Evolutionary conservation across 371 early-diverging fungal species (phyloP), one percentile per base, ranked within the genome.

Genomic region (Mortierella sp.): DNA sequence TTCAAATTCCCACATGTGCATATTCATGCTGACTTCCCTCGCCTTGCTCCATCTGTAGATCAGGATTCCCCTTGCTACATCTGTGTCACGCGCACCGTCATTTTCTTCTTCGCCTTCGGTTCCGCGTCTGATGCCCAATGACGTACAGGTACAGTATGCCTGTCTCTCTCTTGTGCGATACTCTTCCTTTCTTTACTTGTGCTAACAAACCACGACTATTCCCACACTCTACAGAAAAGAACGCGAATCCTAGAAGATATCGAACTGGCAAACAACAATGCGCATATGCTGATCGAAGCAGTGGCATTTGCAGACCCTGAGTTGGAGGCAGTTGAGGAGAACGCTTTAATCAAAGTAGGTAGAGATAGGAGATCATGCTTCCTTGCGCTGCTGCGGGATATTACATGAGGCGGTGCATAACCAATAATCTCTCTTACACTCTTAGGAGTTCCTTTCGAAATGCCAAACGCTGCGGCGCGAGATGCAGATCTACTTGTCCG

Each of bases 271-370:
- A 68, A 63, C 15, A 73, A 57, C 55, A 61, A 53, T 28, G 57
- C 68, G 0, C 75, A 62, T 30, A 64, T 79, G 75, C 37, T 79
- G 27, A 41, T 46, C 21, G 70, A 79, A 44, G 65, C 75, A 1
- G 24, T 79, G 14, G 50, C 75, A 3, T 79, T 79, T 48, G 64
- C 70, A 7, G 66, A 79, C 44, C 75, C 79, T 11, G 79, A 79
- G 17, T 23, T 37, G 11, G 79, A 65, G 30, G 66, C 69, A 12
- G 50, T 70, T 4, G 66, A 69, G 21, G 73, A 70, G 12, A 69
- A 73, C 42, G 61, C 41, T 15, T 47, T 79, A 41, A 73, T 79
- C 54, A 63, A 54, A 59, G 78, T 76, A 65, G 46, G 27, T 8
- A 27, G 3, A 14, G 7, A 6, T 28, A 23, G 15, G 37, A 12